Percentiles rank a stretch among this genome's conserved stretches.
Conservation (phyloP, 1,139 yeast species). For the Pichia sp. region DNA sequence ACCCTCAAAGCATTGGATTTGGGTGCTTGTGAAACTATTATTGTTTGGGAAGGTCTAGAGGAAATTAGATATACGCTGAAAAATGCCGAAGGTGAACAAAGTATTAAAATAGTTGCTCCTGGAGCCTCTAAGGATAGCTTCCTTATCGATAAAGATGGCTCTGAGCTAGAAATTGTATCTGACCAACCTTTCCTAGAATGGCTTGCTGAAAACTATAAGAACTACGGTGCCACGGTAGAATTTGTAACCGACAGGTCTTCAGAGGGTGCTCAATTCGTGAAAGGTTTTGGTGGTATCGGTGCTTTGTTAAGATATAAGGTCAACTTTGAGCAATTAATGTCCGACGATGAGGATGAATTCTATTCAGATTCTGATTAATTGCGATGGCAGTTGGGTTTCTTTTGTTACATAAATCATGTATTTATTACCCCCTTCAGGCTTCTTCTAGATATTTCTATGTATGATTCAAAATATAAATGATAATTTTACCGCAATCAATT, state of each 20-base stretch:
- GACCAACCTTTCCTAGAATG: conserved; percentile 89
- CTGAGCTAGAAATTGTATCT: conserved; percentile 79
- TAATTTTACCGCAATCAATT: conserved; percentile 15
- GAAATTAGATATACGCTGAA: conserved; percentile 78
- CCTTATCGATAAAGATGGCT: conserved; percentile 76
- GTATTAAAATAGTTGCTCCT: conserved; percentile 70
- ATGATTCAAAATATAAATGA: background rate
- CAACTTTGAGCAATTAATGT: conserved; percentile 90
- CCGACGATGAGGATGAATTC: conserved; percentile 77
- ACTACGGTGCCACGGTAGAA: conserved; percentile 90
- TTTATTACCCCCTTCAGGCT: conserved; percentile 3
- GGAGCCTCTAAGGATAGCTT: conserved; percentile 71
- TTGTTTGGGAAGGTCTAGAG: conserved; percentile 89
- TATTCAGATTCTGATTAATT: conserved; percentile 55
- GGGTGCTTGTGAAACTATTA: conserved; percentile 91
- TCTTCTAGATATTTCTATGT: conserved; percentile 12
- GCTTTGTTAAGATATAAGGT: conserved; percentile 93
- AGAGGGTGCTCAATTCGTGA: conserved; percentile 97
- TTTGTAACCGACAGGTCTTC: conserved; percentile 94
- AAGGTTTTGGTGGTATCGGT: conserved; percentile 98
- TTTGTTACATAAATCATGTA: background rate
- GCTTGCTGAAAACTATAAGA: conserved; percentile 95
- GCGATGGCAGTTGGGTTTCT: conserved; percentile 1
- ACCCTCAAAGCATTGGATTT: conserved; percentile 92
- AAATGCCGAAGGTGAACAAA: conserved; percentile 76